Evolutionary conservation across 2,329 filamentous ascomycete genomes (phyloP).

Genomic region (Berkeleyomyces basicola): DNA sequence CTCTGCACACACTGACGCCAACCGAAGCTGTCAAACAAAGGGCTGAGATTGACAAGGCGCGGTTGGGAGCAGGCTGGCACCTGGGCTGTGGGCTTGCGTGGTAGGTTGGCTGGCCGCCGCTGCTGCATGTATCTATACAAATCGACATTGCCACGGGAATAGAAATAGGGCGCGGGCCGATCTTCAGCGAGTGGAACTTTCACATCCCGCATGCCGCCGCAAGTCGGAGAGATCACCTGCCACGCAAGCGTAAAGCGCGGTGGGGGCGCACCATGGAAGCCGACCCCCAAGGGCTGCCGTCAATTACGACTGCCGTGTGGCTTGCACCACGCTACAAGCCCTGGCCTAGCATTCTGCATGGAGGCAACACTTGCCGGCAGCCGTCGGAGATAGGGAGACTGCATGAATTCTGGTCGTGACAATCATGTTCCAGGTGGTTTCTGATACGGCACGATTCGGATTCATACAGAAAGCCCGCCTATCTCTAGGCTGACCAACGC

Average conservation of each 20-base stretch:
- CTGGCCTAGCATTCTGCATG: too few species aligned
- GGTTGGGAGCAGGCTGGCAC: neutral
- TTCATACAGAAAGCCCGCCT: too few species aligned
- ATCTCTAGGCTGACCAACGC: too few species aligned
- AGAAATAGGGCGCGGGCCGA: neutral
- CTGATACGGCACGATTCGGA: neutral
- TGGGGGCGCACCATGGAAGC: too few species aligned
- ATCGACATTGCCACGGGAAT: neutral
- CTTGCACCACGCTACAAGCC: too few species aligned
- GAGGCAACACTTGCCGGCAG: too few species aligned
- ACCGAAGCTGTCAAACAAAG: conserved; percentile 2
- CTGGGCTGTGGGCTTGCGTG: neutral
- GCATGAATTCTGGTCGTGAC: neutral
- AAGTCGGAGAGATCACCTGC: neutral
- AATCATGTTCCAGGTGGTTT: neutral
- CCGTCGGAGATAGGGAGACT: too few species aligned
- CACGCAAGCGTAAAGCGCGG: too few species aligned
- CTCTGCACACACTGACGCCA: neutral
- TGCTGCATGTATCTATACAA: neutral
- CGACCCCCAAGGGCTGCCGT: too few species aligned
- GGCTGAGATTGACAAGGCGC: neutral
- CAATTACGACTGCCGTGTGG: too few species aligned
- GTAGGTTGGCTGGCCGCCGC: neutral
- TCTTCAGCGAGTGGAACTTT: neutral
- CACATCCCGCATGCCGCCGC: neutral